phyloP scores from a whole-genome alignment of 495 filamentous ascomycete species.

The Lindgomyces ingoldianus region DNA sequence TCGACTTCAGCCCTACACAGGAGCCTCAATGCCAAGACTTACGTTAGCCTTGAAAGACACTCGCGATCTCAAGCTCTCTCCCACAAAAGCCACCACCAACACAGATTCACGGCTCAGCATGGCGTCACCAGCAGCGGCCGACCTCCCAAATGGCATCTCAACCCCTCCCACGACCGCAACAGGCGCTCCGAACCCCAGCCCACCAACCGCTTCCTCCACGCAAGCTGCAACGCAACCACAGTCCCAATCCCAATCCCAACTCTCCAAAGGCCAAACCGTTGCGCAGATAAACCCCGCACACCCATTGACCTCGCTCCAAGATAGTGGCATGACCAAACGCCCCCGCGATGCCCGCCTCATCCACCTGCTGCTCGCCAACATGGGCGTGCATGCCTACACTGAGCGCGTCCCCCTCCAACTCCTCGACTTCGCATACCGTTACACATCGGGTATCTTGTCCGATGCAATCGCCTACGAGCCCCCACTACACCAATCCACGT shows the following conservation, averaged over 20 bases:
- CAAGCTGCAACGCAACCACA: constrained; percentile 31
- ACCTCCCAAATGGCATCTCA: constrained; percentile 36
- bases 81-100: constrained; percentile 2
- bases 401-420: constrained; percentile 91
- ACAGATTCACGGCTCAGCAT: constrained; percentile 8
- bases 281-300: constrained; percentile 40
- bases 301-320: constrained; percentile 58
- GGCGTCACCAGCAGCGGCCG: constrained; percentile 32
- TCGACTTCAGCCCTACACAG: constrained; percentile 1
- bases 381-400: constrained; percentile 88
- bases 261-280: constrained; percentile 37
- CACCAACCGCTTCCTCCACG: constrained; percentile 29
- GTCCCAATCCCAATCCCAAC: constrained; percentile 24
- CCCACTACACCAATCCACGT: constrained; percentile 32
- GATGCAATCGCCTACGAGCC: constrained; percentile 66
- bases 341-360: constrained; percentile 89
- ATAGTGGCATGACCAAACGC: constrained; percentile 63
- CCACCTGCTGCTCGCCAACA: constrained; percentile 83
- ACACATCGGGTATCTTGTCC: constrained; percentile 62
- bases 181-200: constrained; percentile 27
- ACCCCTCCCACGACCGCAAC: constrained; percentile 32
- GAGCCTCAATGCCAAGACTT: constrained; percentile 14
- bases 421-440: constrained; percentile 95
- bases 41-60: neutral
- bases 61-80: neutral